phyloP scores from a whole-genome alignment of 768 basidiomycete species.

The Omphalotus guepiniiformis region DNA sequence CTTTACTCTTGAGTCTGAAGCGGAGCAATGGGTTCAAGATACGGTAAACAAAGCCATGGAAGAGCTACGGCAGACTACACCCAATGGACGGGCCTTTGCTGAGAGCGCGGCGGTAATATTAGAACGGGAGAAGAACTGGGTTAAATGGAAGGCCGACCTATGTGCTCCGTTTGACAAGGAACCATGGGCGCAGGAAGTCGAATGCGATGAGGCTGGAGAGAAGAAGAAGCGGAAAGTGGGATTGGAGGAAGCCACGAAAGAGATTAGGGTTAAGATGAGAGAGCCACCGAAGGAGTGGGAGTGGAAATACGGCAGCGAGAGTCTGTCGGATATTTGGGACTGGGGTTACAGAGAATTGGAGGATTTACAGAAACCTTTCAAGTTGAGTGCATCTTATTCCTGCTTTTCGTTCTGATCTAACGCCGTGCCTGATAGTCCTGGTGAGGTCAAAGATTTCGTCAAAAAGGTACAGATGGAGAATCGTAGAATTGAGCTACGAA shows the following conservation, averaged over 20 bases:
- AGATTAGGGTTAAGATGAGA: slow-evolving; percentile 48
- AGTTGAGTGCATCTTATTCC: slow-evolving; percentile 40
- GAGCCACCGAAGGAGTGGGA: slow-evolving; percentile 58
- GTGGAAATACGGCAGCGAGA: slow-evolving; percentile 61
- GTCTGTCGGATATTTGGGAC: slow-evolving; percentile 79
- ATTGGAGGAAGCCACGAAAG: slow-evolving; percentile 54
- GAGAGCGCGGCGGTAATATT: slow-evolving; percentile 70
- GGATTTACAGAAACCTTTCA: slow-evolving; percentile 64
- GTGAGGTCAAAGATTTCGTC: slow-evolving; percentile 71
- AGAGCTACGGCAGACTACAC: slow-evolving; percentile 69
- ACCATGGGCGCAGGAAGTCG: slow-evolving; percentile 35
- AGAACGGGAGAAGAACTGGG: slow-evolving; percentile 86
- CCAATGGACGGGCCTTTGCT: slow-evolving; percentile 71
- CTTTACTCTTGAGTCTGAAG: slow-evolving; percentile 64
- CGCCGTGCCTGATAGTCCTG: slow-evolving; percentile 42
- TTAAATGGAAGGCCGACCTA: slow-evolving; percentile 82
- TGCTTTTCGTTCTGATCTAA: slow-evolving; percentile 3
- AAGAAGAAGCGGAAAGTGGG: slow-evolving; percentile 35
- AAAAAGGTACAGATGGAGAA: slow-evolving; percentile 70
- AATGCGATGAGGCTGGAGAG: not conserved
- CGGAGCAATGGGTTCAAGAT: slow-evolving; percentile 75
- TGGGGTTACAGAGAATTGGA: slow-evolving; percentile 66
- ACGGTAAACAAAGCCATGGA: slow-evolving; percentile 51
- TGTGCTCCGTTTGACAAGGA: slow-evolving; percentile 79
- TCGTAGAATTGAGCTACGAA: slow-evolving; percentile 51